These are phyloP conservation scores for Epichloe festucae DNA, from an alignment of 2,329 filamentous ascomycete species.

Conservation along the genomic window DNA sequence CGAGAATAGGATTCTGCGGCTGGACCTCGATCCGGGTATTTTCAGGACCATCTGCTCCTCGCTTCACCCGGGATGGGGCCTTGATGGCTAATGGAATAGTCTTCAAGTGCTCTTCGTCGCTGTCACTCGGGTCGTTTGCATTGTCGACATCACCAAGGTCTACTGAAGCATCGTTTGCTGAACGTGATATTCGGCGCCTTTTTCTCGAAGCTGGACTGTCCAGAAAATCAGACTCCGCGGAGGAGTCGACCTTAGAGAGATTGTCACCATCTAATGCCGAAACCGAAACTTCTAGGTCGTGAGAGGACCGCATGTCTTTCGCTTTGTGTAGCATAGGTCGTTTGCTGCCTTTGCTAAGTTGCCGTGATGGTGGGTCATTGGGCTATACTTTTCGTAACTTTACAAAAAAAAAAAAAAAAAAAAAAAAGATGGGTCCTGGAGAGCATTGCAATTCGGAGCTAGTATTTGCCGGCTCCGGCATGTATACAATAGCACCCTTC, in stretches of 20 bases:
- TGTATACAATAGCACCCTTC: too few species aligned
- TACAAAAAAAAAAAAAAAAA: neutral
- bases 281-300: neutral
- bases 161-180: constrained; percentile 13
- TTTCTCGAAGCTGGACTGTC: constrained; percentile 32
- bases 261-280: neutral
- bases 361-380: neutral
- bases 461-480: too few species aligned
- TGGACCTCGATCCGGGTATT: constrained; percentile 8
- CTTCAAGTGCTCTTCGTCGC: constrained; percentile 20
- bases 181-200: constrained; percentile 27
- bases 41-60: constrained; percentile 16
- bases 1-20: constrained; percentile 27
- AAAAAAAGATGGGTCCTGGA: neutral
- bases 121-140: constrained; percentile 21
- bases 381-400: too few species aligned
- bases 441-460: too few species aligned
- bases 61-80: constrained; percentile 41
- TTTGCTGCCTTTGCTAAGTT: neutral
- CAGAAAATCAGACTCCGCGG: constrained; percentile 36
- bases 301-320: neutral
- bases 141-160: constrained; percentile 10
- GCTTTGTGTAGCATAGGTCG: neutral
- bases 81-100: constrained; percentile 28
- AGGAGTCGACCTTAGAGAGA: constrained; percentile 14